phyloP scores from a whole-genome alignment of 148 eudicot species.

The Oxyria digyna region DNA sequence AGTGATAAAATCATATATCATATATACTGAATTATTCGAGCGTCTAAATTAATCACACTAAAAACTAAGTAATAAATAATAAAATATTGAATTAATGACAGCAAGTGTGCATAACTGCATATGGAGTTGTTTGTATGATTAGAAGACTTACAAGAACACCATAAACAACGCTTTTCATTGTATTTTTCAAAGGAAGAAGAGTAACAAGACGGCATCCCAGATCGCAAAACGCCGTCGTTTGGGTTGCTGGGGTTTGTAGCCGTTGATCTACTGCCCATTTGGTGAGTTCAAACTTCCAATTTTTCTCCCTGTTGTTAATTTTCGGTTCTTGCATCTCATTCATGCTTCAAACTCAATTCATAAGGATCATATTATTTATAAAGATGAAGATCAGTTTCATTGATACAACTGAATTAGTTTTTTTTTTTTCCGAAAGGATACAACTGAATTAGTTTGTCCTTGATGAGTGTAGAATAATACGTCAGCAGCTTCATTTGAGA shows the following conservation, averaged over 20 bases:
- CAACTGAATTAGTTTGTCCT: too few species aligned
- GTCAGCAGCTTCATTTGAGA: background rate
- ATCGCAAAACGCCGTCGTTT: slow-evolving; percentile 4
- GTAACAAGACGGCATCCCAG: background rate
- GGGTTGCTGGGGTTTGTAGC: background rate
- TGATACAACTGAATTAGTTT: too few species aligned
- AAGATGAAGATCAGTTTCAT: too few species aligned
- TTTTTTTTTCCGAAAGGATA: too few species aligned
- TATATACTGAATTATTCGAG: background rate
- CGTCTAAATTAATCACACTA: background rate
- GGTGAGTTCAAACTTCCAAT: background rate
- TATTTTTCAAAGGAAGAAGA: background rate
- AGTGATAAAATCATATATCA: background rate
- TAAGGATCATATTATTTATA: too few species aligned
- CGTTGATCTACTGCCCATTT: background rate
- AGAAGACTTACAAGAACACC: background rate
- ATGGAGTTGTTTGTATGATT: background rate
- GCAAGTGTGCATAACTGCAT: background rate
- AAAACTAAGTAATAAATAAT: background rate
- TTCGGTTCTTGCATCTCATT: too few species aligned
- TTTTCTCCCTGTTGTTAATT: background rate
- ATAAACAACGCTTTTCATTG: background rate
- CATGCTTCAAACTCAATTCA: too few species aligned
- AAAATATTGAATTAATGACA: background rate
- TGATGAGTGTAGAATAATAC: background rate